Base-by-base conservation (phyloP, 192 early-diverging fungal genomes). In the Backusella tarrabulga region DNA sequence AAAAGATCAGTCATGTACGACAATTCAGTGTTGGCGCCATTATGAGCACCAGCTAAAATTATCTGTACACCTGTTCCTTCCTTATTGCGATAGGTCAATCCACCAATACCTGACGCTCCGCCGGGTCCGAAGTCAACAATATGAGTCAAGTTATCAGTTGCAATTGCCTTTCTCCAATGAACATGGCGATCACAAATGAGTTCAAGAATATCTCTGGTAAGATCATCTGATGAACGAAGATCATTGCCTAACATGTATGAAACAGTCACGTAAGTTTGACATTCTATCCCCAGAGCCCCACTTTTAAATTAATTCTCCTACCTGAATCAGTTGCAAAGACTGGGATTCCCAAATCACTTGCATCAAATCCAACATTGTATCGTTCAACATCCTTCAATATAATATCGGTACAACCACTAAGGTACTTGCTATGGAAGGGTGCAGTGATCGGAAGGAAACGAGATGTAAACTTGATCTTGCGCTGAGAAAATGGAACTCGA, bases 71-170 rank as follows among this genome's bases (percentile, higher is more conserved):
- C 97, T 29, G 88, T 85, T 68, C 97, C 97, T 73, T 96, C 95
- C 79, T 93, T 90, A 86, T 95, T 97, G 54, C 92, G 91, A 83
- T 91, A 86, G 21, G 95, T 95, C 72, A 97, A 82, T 46, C 86
- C 81, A 38, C 95, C 96, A 77, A 98, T 92, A 9, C 96, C 96
- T 6, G 89, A 90, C 3, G 92, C 75, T 14, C 95, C 94, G 29
- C 95, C 95, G 0, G 96, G 95, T 17, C 97, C 96, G 85, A 97
- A 99, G 83, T 99, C 97, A 26, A 99, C 87, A 21, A 97, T 89
- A 82, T 99, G 97, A 11, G 96, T 95, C 76, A 89, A 85, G 69
- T 83, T 83, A 8, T 83, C 80, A 32, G 79, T 82, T 21, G 83
- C 83, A n/a, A 88, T 85, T 12, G 88, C 93, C 69, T 84, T 87